A percentile compares a stretch with the other conserved stretches of the same genome.
Conservation (phyloP, 2,329 filamentous ascomycete species). For the Nigrograna mackinnonii region DNA sequence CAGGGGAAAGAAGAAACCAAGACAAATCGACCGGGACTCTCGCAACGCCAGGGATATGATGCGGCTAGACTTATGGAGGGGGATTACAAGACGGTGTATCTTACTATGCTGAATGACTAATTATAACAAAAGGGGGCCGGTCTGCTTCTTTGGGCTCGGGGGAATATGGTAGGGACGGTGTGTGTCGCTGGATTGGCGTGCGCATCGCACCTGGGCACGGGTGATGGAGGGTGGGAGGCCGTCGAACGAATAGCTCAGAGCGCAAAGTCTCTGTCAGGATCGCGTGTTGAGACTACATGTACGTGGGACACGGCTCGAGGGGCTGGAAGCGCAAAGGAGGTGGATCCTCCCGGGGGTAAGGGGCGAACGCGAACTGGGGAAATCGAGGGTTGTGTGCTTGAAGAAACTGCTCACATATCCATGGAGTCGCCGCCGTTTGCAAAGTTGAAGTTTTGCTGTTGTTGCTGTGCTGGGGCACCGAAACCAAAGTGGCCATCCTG, state of each 20-base stretch:
- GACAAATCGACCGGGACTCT: constrained; percentile 11
- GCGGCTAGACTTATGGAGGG: constrained; percentile 33
- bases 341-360: too few relatives aligned
- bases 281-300: too few relatives aligned
- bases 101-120: constrained; percentile 40
- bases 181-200: constrained; percentile 10
- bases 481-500: constrained; percentile 82
- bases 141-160: constrained; percentile 19
- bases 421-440: constrained; percentile 75
- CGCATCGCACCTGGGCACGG: too few relatives aligned
- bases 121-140: constrained; percentile 34
- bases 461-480: constrained; percentile 61
- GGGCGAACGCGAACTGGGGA: constrained; percentile 2
- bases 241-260: too few relatives aligned
- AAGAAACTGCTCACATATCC: constrained; percentile 64
- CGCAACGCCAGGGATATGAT: constrained; percentile 47
- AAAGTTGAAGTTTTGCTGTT: constrained; percentile 91
- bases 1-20: constrained; percentile 17
- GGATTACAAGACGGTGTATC: constrained; percentile 49
- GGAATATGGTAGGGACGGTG: constrained; percentile 10
- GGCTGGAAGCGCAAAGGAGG: too few relatives aligned
- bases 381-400: constrained; percentile 1
- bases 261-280: too few relatives aligned
- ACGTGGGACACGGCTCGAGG: too few relatives aligned
- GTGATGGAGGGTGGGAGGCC: too few relatives aligned